A percentile compares a stretch with the other conserved stretches of the same genome.
Evolutionary conservation across 352 stramenopile genomes (phyloP).

Genomic region (Blastocystis sp.): DNA sequence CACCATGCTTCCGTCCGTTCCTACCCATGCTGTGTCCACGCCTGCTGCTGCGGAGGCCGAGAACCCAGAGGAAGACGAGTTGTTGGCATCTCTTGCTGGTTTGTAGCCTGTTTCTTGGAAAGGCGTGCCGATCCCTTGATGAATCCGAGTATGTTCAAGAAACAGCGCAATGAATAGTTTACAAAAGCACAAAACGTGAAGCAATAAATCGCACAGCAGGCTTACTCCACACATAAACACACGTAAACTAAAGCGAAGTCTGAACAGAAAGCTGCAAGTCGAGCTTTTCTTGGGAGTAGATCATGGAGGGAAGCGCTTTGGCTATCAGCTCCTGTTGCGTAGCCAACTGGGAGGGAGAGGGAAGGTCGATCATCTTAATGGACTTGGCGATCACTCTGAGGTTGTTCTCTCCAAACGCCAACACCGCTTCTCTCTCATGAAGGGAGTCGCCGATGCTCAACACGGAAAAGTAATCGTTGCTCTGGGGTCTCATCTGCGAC

Average conservation of each 20-base stretch:
- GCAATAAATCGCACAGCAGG: not conserved
- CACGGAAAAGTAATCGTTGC: constrained; percentile 68
- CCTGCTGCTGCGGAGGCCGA: not conserved
- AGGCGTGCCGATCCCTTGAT: not conserved
- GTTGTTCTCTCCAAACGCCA: constrained; percentile 47
- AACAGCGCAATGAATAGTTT: not conserved
- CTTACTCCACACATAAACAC: constrained; percentile 8
- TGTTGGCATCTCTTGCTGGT: no score
- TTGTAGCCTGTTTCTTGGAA: constrained; percentile 67
- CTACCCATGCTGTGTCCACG: not conserved
- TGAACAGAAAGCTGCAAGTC: constrained; percentile 60
- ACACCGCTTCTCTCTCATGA: constrained; percentile 76
- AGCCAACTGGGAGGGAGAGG: constrained; percentile 64
- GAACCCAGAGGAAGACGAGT: no score
- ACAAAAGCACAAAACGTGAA: constrained; percentile 22
- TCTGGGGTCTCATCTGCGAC: not conserved
- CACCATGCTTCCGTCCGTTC: not conserved
- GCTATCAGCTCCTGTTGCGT: constrained; percentile 40
- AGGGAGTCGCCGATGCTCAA: constrained; percentile 76
- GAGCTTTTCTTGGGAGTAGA: constrained; percentile 11
- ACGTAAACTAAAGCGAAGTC: constrained; percentile 4
- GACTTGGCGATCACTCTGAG: constrained; percentile 74
- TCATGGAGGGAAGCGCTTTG: constrained; percentile 5
- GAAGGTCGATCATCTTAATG: constrained; percentile 77
- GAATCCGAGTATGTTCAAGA: no score